Evolutionary conservation across 768 basidiomycete species (phyloP).

Genomic region (Suillus weaverae): DNA sequence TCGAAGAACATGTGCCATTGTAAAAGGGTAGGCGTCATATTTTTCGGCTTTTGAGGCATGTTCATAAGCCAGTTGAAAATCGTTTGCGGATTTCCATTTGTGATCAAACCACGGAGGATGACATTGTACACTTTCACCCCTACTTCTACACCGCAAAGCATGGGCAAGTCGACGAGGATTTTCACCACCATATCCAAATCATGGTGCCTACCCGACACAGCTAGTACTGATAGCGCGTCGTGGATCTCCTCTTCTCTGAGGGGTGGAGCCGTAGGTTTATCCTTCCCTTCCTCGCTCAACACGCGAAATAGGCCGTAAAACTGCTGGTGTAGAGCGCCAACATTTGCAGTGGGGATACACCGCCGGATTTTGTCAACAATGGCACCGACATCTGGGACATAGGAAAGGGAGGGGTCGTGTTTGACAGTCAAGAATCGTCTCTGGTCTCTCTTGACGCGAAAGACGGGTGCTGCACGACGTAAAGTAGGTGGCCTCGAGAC

Average conservation of each 20-base stretch:
- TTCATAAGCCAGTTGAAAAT: conserved; percentile 50
- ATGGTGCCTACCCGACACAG: conserved; percentile 48
- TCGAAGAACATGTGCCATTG: conserved; percentile 59
- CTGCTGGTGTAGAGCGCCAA: conserved; percentile 4
- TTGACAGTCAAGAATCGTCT: neutral
- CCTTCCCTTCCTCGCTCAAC: neutral
- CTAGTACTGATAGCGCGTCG: conserved; percentile 45
- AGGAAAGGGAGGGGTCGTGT: conserved; percentile 2
- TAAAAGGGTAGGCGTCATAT: conserved; percentile 45
- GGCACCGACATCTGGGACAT: neutral
- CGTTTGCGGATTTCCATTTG: conserved; percentile 42
- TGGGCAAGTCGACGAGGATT: conserved; percentile 50
- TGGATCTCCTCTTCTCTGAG: conserved; percentile 33
- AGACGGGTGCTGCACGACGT: neutral
- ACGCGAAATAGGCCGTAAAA: conserved; percentile 1
- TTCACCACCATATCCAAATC: conserved; percentile 57
- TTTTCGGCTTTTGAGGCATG: conserved; percentile 53
- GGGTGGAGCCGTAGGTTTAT: neutral
- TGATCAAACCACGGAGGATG: conserved; percentile 49
- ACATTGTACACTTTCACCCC: conserved; percentile 48
- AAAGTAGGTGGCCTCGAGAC: neutral
- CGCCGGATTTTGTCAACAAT: conserved; percentile 6
- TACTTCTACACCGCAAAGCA: conserved; percentile 46
- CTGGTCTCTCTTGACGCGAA: conserved; percentile 1
- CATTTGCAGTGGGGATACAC: neutral